Base-by-base conservation (phyloP, 2,329 filamentous ascomycete species). In the Monosporascus sp. region DNA sequence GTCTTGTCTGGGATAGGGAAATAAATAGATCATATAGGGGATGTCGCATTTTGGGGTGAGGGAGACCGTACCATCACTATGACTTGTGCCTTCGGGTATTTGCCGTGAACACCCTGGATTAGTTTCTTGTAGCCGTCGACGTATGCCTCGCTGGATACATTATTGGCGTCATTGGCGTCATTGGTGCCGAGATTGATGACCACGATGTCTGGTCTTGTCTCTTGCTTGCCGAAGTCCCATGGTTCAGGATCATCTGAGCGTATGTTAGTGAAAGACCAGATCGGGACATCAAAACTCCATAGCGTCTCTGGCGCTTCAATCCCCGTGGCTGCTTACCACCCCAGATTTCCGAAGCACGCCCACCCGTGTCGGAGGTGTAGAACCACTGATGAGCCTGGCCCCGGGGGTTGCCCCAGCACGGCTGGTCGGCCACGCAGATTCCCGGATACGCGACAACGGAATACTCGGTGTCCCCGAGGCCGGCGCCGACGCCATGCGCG, bases 401-500 rank as follows among this genome's bases (percentile, higher is more conserved):
- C 38, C 72, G 68, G 6, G 70, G 69, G 42, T 76, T 76, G 4
- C 78, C 79, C 68, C 76, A 84, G 65, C 81, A 85, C 48, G 77
- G 61, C 51, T 79, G 72, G 57, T 84, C 80, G 17, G 73, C 70
- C 2, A 81, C 70, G 57, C 81, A 84, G 48, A 82, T 81, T 5
- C 81, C 81, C 0, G 81, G 80, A 53, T 81, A 82, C 0, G 78
- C 79, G 1, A 79, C 82, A 42, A 85, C 74, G 18, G 73, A 75
- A 60, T 79, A 83, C 58, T 85, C 82, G 3, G 78, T 79, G 42
- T 81, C 74, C 3, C 82, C 82, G 1, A 85, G 65, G 0, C 82
- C 82, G 5, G 76, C 77, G 2, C 74, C 77, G 17, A 83, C 74
- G 17, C 76, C 75, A 64, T 80, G 84, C 1, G 76, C 74, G 62